These are phyloP conservation scores for Lachnellula occidentalis DNA, from an alignment of 2,329 filamentous ascomycete genomes.

Conservation along the genomic window DNA sequence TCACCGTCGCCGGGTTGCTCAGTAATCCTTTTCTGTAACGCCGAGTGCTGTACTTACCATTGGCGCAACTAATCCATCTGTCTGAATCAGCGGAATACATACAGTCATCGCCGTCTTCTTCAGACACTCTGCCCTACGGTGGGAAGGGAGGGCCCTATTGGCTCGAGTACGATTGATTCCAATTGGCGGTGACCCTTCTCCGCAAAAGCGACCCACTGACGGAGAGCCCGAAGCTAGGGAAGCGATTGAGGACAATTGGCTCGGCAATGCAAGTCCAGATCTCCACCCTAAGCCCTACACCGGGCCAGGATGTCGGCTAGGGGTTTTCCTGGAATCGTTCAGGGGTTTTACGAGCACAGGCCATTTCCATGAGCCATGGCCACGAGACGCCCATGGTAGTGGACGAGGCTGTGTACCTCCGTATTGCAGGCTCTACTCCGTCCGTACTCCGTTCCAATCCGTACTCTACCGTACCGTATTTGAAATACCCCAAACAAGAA, in stretches of 20 bases:
- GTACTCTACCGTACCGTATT: not conserved
- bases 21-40: not conserved
- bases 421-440: not conserved
- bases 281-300: conserved; percentile 14
- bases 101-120: conserved; percentile 10
- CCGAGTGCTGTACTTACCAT: not conserved
- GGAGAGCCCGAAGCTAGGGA: conserved; percentile 9
- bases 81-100: conserved; percentile 6
- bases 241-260: conserved; percentile 1
- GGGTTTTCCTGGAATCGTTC: not conserved
- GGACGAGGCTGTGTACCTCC: conserved; percentile 8
- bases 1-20: not conserved
- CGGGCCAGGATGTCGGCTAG: not conserved
- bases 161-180: conserved; percentile 4
- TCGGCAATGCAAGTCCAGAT: conserved; percentile 2
- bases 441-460: too few species aligned
- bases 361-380: not conserved
- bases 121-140: conserved; percentile 11
- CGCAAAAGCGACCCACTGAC: conserved; percentile 5
- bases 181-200: conserved; percentile 15
- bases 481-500: not conserved
- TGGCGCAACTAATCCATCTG: conserved; percentile 5
- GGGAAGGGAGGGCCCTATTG: not conserved
- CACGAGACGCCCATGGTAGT: conserved; percentile 3
- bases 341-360: not conserved